Conservation (phyloP, 2,329 filamentous ascomycete genomes). For the Aspergillus glaucus region DNA sequence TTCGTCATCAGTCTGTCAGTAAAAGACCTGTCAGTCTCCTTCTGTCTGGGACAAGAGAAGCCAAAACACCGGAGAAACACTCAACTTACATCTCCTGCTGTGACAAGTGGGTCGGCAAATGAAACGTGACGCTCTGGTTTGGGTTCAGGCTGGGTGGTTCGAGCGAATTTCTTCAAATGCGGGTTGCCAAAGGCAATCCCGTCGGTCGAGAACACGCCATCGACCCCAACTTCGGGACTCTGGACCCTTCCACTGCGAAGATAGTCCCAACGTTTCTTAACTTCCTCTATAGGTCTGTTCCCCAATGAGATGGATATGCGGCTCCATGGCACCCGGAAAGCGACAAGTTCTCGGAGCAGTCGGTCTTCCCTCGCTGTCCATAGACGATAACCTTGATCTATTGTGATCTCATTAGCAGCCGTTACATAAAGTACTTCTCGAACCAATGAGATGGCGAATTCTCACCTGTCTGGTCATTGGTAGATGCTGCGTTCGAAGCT, state of each 20-base stretch:
- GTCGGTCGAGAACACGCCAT: not conserved
- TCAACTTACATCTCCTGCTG: slow-evolving; percentile 10
- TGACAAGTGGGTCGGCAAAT: slow-evolving; percentile 10
- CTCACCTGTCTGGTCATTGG: not conserved
- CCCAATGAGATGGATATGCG: slow-evolving; percentile 15
- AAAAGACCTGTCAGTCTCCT: not conserved
- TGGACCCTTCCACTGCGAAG: slow-evolving; percentile 1
- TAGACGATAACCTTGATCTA: not conserved
- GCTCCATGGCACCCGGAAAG: slow-evolving; percentile 16
- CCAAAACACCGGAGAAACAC: too few relatives aligned
- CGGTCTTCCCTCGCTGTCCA: slow-evolving; percentile 19
- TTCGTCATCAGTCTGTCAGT: not conserved
- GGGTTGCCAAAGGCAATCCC: not conserved
- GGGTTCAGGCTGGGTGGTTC: not conserved
- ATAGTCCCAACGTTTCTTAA: slow-evolving; percentile 18
- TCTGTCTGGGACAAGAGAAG: not conserved
- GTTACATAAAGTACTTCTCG: slow-evolving; percentile 35
- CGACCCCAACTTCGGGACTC: not conserved
- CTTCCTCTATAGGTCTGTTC: slow-evolving; percentile 15
- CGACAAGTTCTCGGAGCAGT: slow-evolving; percentile 14
- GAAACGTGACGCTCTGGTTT: slow-evolving; percentile 10
- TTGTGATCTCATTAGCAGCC: not conserved
- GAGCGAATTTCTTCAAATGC: not conserved
- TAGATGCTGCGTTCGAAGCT: slow-evolving; percentile 55
- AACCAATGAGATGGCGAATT: not conserved